phyloP scores from a whole-genome alignment of 192 early-diverging fungal species.

The Backusella luteola region DNA sequence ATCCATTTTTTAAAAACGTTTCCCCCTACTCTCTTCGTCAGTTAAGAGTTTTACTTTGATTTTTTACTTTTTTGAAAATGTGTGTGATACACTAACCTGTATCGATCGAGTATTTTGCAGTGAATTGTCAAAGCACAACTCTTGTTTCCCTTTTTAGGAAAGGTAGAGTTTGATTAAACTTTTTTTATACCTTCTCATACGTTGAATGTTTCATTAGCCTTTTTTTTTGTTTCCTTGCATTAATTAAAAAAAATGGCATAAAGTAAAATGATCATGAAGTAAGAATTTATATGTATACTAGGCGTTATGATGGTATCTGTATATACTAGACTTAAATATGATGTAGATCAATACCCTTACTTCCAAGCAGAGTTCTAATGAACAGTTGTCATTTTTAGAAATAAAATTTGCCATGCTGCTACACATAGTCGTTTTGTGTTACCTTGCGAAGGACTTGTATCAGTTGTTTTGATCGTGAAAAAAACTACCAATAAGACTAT shows the following conservation, averaged over 20 bases:
- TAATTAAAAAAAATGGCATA: not conserved
- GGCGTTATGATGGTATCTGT: not conserved
- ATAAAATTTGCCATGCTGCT: not conserved
- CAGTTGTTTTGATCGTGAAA: not conserved
- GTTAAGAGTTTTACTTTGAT: not conserved
- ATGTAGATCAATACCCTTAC: not conserved
- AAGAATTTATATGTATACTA: not conserved
- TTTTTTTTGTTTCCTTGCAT: not conserved
- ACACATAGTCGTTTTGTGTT: not conserved
- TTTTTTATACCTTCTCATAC: not conserved
- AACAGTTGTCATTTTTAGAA: not conserved
- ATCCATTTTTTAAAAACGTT: not conserved
- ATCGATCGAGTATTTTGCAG: not conserved
- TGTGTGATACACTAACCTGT: not conserved
- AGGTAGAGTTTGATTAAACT: not conserved
- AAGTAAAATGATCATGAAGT: not conserved
- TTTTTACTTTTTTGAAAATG: conserved; percentile 8
- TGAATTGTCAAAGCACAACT: not conserved
- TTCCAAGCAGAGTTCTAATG: not conserved
- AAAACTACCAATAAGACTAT: not conserved
- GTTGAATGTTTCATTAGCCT: not conserved
- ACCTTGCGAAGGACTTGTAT: not conserved
- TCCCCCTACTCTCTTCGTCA: not conserved
- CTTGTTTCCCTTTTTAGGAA: not conserved
- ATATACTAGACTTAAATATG: not conserved